Conservation (phyloP, 108 stramenopile species). For the Hondaea fermentalgiana region DNA sequence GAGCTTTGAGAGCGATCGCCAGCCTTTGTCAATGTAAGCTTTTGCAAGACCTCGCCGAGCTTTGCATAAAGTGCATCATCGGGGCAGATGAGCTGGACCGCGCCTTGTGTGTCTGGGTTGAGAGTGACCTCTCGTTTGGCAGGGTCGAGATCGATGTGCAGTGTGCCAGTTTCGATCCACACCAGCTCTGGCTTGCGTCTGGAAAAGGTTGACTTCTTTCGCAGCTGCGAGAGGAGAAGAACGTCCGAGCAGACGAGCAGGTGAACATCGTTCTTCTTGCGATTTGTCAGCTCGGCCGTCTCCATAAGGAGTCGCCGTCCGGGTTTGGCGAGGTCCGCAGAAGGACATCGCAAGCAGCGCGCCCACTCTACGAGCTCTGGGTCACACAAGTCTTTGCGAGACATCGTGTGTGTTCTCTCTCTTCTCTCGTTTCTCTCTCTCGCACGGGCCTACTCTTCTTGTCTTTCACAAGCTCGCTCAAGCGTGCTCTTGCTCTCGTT, state of each 20-base stretch:
- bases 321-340: background rate
- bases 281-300: background rate
- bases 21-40: background rate
- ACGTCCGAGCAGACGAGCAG: conserved; percentile 6
- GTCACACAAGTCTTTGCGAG: background rate
- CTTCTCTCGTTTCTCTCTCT: too few relatives aligned
- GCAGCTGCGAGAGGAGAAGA: background rate
- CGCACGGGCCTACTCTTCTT: too few relatives aligned
- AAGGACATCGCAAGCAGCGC: background rate
- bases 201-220: background rate
- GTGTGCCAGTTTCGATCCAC: background rate
- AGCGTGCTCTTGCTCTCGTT: too few relatives aligned
- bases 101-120: background rate
- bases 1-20: background rate
- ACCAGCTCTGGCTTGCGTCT: background rate
- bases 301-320: background rate
- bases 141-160: background rate
- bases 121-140: background rate
- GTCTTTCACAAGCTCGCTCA: too few relatives aligned
- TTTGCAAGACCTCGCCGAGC: background rate
- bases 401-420: too few relatives aligned
- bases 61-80: background rate
- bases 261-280: background rate
- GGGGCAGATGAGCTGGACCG: background rate
- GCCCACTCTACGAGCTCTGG: background rate